A percentile compares a stretch with the other conserved stretches of the same genome.
Conservation (phyloP, 2,329 filamentous ascomycete species). For the Diaporthe velutina region DNA sequence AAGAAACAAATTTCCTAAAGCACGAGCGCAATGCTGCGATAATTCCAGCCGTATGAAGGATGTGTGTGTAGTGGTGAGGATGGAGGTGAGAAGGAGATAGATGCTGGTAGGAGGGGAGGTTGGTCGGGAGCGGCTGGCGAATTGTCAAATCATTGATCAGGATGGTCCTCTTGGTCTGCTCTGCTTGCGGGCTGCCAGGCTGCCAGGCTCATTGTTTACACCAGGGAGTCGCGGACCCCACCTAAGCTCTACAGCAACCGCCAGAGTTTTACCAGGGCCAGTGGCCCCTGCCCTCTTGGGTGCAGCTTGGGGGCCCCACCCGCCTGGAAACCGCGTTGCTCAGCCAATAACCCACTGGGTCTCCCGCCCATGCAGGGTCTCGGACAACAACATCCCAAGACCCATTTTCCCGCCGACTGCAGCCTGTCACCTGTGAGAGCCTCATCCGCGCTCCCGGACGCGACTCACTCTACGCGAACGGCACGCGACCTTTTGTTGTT, state of each 20-base stretch:
- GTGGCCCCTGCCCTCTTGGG: neutral
- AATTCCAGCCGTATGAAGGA: neutral
- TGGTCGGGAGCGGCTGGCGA: conserved; percentile 5
- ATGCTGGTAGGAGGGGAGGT: neutral
- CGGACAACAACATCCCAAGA: conserved; percentile 31
- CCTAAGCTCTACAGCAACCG: conserved; percentile 36
- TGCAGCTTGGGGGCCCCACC: neutral
- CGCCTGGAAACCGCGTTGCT: conserved; percentile 35
- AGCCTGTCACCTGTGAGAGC: conserved; percentile 24
- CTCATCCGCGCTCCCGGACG: conserved; percentile 17
- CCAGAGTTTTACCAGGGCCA: conserved; percentile 31
- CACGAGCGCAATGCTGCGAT: conserved; percentile 12
- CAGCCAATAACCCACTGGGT: conserved; percentile 31
- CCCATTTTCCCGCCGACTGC: conserved; percentile 25
- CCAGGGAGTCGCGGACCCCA: conserved; percentile 32
- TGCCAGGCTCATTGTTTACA: conserved; percentile 38
- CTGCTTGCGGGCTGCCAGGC: conserved; percentile 24
- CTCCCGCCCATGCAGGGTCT: conserved; percentile 17
- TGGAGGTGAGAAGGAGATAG: neutral
- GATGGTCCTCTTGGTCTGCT: neutral
- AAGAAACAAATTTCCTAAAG: neutral
- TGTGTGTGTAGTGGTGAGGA: conserved; percentile 4
- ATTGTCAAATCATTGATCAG: conserved; percentile 26
- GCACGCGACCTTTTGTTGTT: conserved; percentile 32
- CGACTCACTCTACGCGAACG: conserved; percentile 39